Evolutionary conservation across 495 filamentous ascomycete species (phyloP), one percentile per base, ranked within the genome.

Genomic region (Penicillium silybi): DNA sequence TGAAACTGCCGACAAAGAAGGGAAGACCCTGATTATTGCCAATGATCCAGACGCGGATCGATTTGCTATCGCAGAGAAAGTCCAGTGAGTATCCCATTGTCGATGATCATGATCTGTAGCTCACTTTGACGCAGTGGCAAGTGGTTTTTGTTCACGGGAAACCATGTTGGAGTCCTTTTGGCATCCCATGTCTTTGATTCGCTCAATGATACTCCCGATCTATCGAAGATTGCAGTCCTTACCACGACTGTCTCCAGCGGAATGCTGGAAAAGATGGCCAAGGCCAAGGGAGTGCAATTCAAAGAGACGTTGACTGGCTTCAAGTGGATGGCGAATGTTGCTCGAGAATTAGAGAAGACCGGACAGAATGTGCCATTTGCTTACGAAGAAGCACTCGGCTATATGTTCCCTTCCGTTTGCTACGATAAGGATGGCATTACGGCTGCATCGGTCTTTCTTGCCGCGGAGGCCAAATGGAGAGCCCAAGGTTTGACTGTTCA

Each of bases 31-130:
- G 10, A 75, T 89, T 34, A 63, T 88, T 43, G 85, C 86, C 19
- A 85, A 79, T 48, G 86, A 89, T 56, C 86, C 86, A 9, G 86
- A 89, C 61, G 86, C 86, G 10, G 86, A 89, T 68, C 82, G 86
- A 10, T 82, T 89, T 50, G 81, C 85, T 18, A 82, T 74, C 17
- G 86, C 85, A 6, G 79, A 86, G 62, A 83, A 77, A 61, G 71
- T 85, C 35, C 57, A 68, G 71, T 77, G 56, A 44, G 74, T 65
- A 37, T 40, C 18, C 8, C 10, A 13, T 9, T n/a, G n/a, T n/a
- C n/a, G 6, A 16, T 6, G 4, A 11, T 34, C 8, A 2, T 27
- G 4, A 19, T 5, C 1, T 13, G 29, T 26, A 6, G 43, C 34
- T 54, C 13, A 41, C 19, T 3, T 1, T 16, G 16, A 2, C 35